These are phyloP conservation scores for Wickerhamiella qilinensis DNA, from an alignment of 805 yeast genomes.

Conservation along the genomic window DNA sequence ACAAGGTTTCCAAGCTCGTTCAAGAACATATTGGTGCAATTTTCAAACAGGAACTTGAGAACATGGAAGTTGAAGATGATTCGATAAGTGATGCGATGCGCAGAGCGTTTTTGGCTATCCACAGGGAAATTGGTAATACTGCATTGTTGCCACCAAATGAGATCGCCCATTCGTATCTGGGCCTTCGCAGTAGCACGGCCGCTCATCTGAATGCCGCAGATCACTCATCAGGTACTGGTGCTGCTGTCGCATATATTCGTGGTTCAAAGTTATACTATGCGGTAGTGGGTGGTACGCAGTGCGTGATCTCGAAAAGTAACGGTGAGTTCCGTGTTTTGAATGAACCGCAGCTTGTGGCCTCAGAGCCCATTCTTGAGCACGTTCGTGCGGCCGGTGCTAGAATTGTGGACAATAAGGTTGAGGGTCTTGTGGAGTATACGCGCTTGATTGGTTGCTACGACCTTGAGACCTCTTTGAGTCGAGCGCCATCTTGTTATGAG, in stretches of 20 bases:
- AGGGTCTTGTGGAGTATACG: slow-evolving; percentile 68
- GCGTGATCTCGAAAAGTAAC: slow-evolving; percentile 58
- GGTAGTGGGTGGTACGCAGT: slow-evolving; percentile 82
- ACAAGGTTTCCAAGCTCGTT: slow-evolving; percentile 44
- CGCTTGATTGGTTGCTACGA: slow-evolving; percentile 87
- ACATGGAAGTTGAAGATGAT: slow-evolving; percentile 26
- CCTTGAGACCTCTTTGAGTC: slow-evolving; percentile 71
- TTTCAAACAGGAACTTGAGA: slow-evolving; percentile 50
- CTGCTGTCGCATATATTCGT: slow-evolving; percentile 63
- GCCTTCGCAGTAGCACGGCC: slow-evolving; percentile 38
- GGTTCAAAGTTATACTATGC: slow-evolving; percentile 63
- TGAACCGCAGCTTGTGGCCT: slow-evolving; percentile 56
- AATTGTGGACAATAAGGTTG: slow-evolving; percentile 73
- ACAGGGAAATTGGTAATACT: slow-evolving; percentile 58
- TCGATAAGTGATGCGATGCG: slow-evolving; percentile 62
- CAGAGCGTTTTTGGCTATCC: slow-evolving; percentile 61
- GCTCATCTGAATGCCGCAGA: slow-evolving; percentile 46
- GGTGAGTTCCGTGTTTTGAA: slow-evolving; percentile 72
- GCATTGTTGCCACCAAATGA: slow-evolving; percentile 18
- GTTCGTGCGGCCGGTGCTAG: slow-evolving; percentile 85
- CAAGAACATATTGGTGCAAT: slow-evolving; percentile 55
- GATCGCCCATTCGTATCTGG: slow-evolving; percentile 26
- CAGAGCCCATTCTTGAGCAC: slow-evolving; percentile 54
- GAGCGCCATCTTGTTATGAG: slow-evolving; percentile 66
- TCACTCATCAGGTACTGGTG: slow-evolving; percentile 66